phyloP scores from a whole-genome alignment of 2,329 filamentous ascomycete species.

The Hypoxylon sp. region DNA sequence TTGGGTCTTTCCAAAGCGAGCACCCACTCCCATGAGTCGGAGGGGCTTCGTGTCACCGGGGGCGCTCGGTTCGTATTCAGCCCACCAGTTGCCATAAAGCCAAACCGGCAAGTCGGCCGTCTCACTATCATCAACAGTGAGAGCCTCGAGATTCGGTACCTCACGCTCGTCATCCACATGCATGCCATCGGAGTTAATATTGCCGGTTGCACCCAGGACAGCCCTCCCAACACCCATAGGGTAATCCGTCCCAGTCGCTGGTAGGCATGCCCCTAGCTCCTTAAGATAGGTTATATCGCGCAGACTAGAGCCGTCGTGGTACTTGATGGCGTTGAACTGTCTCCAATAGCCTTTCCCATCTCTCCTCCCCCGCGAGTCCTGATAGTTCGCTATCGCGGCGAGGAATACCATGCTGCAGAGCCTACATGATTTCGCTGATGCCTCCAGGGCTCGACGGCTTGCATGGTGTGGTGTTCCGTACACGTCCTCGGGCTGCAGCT shows the following conservation, averaged over 20 bases:
- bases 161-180: constrained; percentile 25
- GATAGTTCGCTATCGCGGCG: constrained; percentile 29
- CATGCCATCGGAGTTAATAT: constrained; percentile 23
- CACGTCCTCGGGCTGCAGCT: constrained; percentile 33
- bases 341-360: constrained; percentile 30
- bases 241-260: constrained; percentile 15
- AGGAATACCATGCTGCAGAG: constrained; percentile 22
- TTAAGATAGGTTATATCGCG: constrained; percentile 24
- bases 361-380: constrained; percentile 18
- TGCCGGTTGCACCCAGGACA: constrained; percentile 23
- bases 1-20: constrained; percentile 28
- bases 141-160: constrained; percentile 3
- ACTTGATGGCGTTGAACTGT: constrained; percentile 29
- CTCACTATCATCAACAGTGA: constrained; percentile 17
- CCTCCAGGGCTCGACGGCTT: constrained; percentile 24
- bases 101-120: constrained; percentile 25
- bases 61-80: constrained; percentile 6
- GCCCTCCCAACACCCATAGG: constrained; percentile 13
- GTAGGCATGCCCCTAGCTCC: constrained; percentile 19
- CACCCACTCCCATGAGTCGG: constrained; percentile 26
- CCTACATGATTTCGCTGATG: constrained; percentile 18
- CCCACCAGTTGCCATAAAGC: constrained; percentile 32
- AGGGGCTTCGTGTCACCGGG: constrained; percentile 14
- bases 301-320: constrained; percentile 18
- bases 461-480: constrained; percentile 25